Evolutionary conservation across 2,329 filamentous ascomycete genomes (phyloP), one percentile per base, ranked within the genome.

Genomic region (Pestalotiopsis fici): DNA sequence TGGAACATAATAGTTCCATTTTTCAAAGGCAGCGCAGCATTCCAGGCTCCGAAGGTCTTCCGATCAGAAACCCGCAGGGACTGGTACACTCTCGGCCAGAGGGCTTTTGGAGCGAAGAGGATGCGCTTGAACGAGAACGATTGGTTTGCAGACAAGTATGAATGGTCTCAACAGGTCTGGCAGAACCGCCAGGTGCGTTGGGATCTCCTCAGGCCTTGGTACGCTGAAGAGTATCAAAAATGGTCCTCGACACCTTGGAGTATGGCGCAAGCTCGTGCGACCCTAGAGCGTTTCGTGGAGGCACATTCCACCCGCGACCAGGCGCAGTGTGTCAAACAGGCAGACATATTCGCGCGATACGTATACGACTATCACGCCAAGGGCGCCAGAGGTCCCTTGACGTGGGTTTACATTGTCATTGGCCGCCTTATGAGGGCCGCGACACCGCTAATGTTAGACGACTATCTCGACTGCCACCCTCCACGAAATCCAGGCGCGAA

Each of bases 241-340:
- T 68, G 67, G 67, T 54, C 39, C 3, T 18, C 60, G 4, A 66
- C 59, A 15, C 67, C 67, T 2, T 68, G 67, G 67, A 68, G 67
- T 43, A 55, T 47, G 28, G 23, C 27, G n/a, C 1, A 21, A 3
- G 65, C 60, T 15, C 56, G 67, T 50, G n/a, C 23, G 21, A 39
- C 25, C 18, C 56, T 68, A 39, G 28, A 39, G 15, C n/a, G 31
- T 23, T 68, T 68, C 47, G 25, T 31, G 39, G 60, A 66, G 9
- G 67, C 67, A 7, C 67, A 68, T 39, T 4, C 64, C 4, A 12
- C 4, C 18, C 9, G 7, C 66, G 67, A 25, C 25, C 63, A 25
- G 31, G 31, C n/a, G 21, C 13, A 55, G 25, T 39, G 43, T 37
- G 13, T 39, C 25, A 13, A 21, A 7, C 15, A n/a, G 23, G 9